These are phyloP conservation scores for Globomyces pollinis-pini DNA, from an alignment of 192 early-diverging fungal genomes.

Conservation along the genomic window DNA sequence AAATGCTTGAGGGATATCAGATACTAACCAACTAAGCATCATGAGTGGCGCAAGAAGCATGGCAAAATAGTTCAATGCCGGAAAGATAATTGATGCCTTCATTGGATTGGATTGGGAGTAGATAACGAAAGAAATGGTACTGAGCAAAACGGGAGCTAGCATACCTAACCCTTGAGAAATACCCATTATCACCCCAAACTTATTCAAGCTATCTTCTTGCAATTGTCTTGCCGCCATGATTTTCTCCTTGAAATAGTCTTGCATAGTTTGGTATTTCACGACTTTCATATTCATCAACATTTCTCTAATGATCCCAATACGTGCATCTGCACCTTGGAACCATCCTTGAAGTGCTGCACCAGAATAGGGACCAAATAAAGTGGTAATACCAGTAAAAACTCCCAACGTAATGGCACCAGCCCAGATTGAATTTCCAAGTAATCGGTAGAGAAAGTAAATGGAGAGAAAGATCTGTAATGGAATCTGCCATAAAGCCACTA, in stretches of 20 bases:
- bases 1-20: not conserved
- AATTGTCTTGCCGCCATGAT: constrained; percentile 5
- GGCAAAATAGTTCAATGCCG: not conserved
- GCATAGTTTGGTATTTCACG: constrained; percentile 20
- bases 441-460: constrained; percentile 65
- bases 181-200: not conserved
- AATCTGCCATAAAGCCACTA: constrained; percentile 45
- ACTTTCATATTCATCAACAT: constrained; percentile 26
- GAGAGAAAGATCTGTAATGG: constrained; percentile 71
- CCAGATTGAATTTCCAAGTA: constrained; percentile 74
- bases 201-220: not conserved
- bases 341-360: not conserved
- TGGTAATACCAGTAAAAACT: not conserved
- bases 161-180: not conserved
- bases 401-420: constrained; percentile 11
- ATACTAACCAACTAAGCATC: not conserved
- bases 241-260: constrained; percentile 13
- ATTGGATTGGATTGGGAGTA: not conserved
- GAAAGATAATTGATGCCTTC: constrained; percentile 5
- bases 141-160: constrained; percentile 1
- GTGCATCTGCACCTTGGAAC: not conserved
- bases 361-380: no score
- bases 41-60: not conserved
- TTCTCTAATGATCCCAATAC: constrained; percentile 20
- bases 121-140: not conserved